Conservation (phyloP, 192 early-diverging fungal species). For the Ambispora gerdemannii region DNA sequence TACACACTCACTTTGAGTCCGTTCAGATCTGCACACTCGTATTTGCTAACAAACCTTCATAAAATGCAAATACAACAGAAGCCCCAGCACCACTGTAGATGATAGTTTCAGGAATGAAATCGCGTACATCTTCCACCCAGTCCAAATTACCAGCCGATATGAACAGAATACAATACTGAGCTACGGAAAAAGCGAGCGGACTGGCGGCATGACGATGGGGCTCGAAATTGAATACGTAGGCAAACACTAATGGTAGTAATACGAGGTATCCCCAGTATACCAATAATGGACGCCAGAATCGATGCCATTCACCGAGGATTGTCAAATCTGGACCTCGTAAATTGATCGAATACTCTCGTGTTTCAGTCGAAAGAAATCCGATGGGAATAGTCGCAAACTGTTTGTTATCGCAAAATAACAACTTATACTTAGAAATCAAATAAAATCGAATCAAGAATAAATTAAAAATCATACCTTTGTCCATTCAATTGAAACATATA, state of each 20-base stretch:
- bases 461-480: neutral
- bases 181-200: constrained; percentile 18
- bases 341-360: neutral
- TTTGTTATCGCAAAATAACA: neutral
- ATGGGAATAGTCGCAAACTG: neutral
- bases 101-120: constrained; percentile 20
- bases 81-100: constrained; percentile 25
- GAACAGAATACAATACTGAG: constrained; percentile 9
- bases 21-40: neutral
- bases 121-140: constrained; percentile 24
- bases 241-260: neutral
- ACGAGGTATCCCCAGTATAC: constrained; percentile 10
- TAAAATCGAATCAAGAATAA: neutral
- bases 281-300: constrained; percentile 28
- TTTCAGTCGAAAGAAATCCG: neutral
- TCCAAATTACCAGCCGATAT: constrained; percentile 10
- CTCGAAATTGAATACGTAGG: constrained; percentile 27
- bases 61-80: constrained; percentile 14
- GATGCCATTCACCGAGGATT: constrained; percentile 22
- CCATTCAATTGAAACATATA: constrained; percentile 28
- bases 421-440: neutral
- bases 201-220: neutral
- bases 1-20: too few species aligned
- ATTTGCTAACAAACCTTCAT: constrained; percentile 5
- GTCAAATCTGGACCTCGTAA: neutral